These are phyloP conservation scores for Salvia splendens DNA, from an alignment of 257 asterid genomes.

Conservation along the genomic window DNA sequence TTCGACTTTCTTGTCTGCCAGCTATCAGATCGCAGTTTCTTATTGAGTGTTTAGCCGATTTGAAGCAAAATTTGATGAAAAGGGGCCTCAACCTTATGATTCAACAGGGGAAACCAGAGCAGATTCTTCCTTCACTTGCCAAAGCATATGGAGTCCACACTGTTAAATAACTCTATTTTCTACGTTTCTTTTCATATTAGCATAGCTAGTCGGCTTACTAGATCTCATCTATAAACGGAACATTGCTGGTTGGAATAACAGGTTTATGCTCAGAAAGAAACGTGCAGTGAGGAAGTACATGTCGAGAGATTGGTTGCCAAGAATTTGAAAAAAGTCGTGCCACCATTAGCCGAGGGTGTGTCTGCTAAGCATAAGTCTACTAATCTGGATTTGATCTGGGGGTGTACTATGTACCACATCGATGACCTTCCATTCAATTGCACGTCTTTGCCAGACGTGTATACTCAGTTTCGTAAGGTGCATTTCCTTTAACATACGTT, in stretches of 20 bases:
- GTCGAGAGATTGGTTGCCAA: constrained; percentile 66
- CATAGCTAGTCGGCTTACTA: not conserved
- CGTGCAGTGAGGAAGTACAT: constrained; percentile 90
- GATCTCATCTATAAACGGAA: constrained; percentile 8
- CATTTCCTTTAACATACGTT: not conserved
- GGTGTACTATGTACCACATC: constrained; percentile 80
- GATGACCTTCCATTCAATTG: constrained; percentile 81
- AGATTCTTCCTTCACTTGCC: constrained; percentile 73
- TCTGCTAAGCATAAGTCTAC: constrained; percentile 35
- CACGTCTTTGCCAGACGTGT: constrained; percentile 70
- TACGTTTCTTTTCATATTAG: not conserved
- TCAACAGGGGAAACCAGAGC: constrained; percentile 86
- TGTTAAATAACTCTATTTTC: constrained; percentile 46
- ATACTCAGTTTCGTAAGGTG: constrained; percentile 96
- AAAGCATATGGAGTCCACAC: constrained; percentile 74
- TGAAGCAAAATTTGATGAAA: constrained; percentile 61
- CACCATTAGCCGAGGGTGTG: constrained; percentile 36
- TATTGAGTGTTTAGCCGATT: constrained; percentile 69
- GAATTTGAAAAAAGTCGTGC: constrained; percentile 41
- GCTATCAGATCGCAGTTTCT: constrained; percentile 84
- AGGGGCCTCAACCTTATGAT: constrained; percentile 78
- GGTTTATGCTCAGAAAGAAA: constrained; percentile 96
- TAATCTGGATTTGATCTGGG: constrained; percentile 74
- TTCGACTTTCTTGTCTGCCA: constrained; percentile 45
- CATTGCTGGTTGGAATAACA: constrained; percentile 33